Conservation (phyloP, 306 rosid genomes). For the Cicer bijugum region DNA sequence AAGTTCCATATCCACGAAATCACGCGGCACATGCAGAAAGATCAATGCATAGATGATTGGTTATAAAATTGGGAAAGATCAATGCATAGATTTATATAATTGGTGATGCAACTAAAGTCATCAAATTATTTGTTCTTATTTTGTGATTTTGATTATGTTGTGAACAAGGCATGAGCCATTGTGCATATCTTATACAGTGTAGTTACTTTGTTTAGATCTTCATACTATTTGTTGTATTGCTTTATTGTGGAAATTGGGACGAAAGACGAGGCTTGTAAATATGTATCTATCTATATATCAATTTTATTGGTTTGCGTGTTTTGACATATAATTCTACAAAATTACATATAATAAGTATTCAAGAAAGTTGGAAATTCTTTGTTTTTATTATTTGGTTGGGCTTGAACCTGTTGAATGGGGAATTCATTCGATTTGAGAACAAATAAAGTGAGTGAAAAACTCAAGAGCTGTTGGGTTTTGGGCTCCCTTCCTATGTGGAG, state of each 20-base stretch:
- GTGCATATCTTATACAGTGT: conserved; percentile 50
- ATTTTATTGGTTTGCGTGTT: conserved; percentile 19
- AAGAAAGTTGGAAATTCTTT: no score
- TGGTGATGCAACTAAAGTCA: conserved; percentile 46
- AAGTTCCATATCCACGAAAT: conserved; percentile 49
- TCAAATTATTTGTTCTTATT: conserved; percentile 44
- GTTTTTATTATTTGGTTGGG: no score
- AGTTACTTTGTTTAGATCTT: conserved; percentile 26
- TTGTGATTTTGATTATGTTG: conserved; percentile 36
- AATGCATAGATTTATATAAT: conserved; percentile 53
- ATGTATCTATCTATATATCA: conserved; percentile 33
- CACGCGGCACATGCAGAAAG: conserved; percentile 49
- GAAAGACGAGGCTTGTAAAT: conserved; percentile 53
- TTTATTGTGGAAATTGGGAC: conserved; percentile 34
- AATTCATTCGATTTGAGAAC: not conserved
- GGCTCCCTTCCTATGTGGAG: no score
- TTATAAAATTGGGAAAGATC: conserved; percentile 47
- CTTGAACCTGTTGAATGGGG: no score
- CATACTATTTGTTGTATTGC: conserved; percentile 42
- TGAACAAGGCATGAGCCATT: conserved; percentile 43
- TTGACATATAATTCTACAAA: conserved; percentile 4
- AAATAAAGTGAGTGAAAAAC: not conserved
- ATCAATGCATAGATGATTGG: conserved; percentile 62
- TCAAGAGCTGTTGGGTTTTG: no score
- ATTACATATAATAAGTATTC: not conserved